Base-by-base conservation (phyloP, 1,284 basidiomycete species). In the Mycocalia duriaeana region DNA sequence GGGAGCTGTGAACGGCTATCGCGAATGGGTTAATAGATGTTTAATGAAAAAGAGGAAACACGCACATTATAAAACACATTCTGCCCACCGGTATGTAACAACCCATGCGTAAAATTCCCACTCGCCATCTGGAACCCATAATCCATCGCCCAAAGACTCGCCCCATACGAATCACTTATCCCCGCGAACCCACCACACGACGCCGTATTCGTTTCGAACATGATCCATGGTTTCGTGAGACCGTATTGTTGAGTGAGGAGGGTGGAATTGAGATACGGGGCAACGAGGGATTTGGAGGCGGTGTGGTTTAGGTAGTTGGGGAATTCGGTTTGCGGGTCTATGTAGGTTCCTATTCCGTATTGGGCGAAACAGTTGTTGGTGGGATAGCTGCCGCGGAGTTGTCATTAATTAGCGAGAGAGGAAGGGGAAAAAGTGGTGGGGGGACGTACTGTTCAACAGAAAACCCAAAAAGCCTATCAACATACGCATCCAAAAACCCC, bases 151-250 rank as follows among this genome's bases (percentile, higher is more conserved):
- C 88, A 89, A 25, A 90, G 65, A 1, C 84, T 76, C 0, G 79
- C 78, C 4, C 77, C 82, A 54, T 85, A 89, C 25, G 74, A 78
- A 56, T 90, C 79, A 36, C 79, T 82, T 25, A 90, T 66, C 13
- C 87, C 88, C 4, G 79, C 67, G 57, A 90, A 86, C 13, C 89
- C 88, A 60, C 86, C 84, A 60, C 87, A 89, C 20, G 80, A 81
- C 2, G 84, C 87, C 0, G 84, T 81, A 63, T 90, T 89, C n/a
- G 82, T 85, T 64, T 90, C 86, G 49, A 85, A 77, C 81, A 89
- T 84, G 47, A 85, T 59, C 43, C 85, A 67, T 1, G 77, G 75
- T 55, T 82, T 83, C n/a, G n/a, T n/a, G n/a, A n/a, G n/a, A 13
- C 65, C 64, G 1, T 60, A 55, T 1, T 48, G 50, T 44, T 71